A percentile compares a stretch with the other conserved stretches of the same genome.
These are phyloP conservation scores for Globisporangium nunn DNA, from an alignment of 352 stramenopile species.

Conservation along the genomic window DNA sequence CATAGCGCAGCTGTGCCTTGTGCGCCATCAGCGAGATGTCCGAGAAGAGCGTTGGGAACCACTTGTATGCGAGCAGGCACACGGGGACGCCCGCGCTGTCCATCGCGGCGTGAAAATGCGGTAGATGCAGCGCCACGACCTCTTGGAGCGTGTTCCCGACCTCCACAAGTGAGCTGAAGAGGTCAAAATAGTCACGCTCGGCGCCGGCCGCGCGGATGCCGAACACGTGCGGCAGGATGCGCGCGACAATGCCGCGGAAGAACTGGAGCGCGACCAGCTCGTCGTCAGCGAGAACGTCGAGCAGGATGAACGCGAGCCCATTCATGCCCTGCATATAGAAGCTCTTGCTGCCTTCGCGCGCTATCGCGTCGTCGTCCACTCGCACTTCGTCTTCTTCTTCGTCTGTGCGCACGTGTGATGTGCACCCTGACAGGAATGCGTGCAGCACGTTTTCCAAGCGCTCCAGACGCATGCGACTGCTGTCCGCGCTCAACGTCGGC, in stretches of 20 bases:
- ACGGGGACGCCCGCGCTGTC: conserved; percentile 55
- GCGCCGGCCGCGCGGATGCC: conserved; percentile 36
- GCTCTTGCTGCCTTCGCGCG: conserved; percentile 18
- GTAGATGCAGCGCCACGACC: conserved; percentile 63
- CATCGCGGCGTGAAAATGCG: conserved; percentile 45
- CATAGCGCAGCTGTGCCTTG: conserved; percentile 61
- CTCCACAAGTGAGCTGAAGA: conserved; percentile 67
- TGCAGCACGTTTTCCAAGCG: conserved; percentile 48
- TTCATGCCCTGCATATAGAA: conserved; percentile 89
- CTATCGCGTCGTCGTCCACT: conserved; percentile 1
- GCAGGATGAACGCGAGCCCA: conserved; percentile 66
- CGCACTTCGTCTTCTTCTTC: conserved; percentile 7
- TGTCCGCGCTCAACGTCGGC: conserved; percentile 31
- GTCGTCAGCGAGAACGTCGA: conserved; percentile 56
- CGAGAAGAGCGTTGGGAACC: conserved; percentile 84
- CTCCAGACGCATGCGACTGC: conserved; percentile 23
- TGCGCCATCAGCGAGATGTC: conserved; percentile 75
- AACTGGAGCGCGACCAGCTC: conserved; percentile 49
- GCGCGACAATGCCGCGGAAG: conserved; percentile 50
- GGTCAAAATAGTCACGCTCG: conserved; percentile 47
- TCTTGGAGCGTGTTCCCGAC: conserved; percentile 68
- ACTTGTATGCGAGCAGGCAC: conserved; percentile 83
- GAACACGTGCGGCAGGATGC: conserved; percentile 75
- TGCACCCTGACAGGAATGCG: conserved; percentile 59
- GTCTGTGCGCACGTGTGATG: conserved; percentile 31